Percentiles rank a stretch among this genome's conserved stretches.
Evolutionary conservation across 208 protist species (phyloP).

Genomic region (Wallacemonas sp.): DNA sequence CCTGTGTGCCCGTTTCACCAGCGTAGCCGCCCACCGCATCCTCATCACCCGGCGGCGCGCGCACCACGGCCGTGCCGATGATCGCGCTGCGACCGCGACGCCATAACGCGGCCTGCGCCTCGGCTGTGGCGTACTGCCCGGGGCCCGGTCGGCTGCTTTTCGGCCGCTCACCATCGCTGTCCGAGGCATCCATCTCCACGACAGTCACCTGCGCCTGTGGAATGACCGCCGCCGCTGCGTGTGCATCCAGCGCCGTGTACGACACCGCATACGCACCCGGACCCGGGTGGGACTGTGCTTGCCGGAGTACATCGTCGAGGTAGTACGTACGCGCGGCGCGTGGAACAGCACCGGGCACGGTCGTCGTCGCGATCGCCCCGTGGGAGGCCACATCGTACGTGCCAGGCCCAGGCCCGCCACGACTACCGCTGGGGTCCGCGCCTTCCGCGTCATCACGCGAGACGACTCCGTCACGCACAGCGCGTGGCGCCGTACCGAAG

Average conservation of each 20-base stretch:
- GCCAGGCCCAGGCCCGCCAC: conserved; percentile 29
- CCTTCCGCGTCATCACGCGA: neutral
- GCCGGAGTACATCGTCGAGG: conserved; percentile 7
- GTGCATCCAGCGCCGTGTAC: neutral
- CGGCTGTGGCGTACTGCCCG: neutral
- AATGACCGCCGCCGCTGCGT: conserved; percentile 2
- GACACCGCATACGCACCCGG: conserved; percentile 34
- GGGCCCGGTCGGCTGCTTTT: neutral
- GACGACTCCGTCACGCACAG: conserved; percentile 1
- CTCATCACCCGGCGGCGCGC: too few species aligned
- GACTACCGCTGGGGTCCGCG: too few species aligned
- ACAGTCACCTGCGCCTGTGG: neutral
- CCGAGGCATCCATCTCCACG: conserved; percentile 8
- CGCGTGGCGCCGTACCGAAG: conserved; percentile 49
- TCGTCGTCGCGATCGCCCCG: neutral
- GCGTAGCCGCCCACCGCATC: too few species aligned
- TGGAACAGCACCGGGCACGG: neutral
- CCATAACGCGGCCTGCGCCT: conserved; percentile 5
- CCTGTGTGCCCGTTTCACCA: neutral
- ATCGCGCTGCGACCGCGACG: conserved; percentile 19
- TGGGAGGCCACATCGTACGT: conserved; percentile 22
- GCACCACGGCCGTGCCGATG: conserved; percentile 28
- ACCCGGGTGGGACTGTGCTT: conserved; percentile 25
- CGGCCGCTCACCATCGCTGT: neutral
- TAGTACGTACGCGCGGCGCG: neutral